phyloP scores from a whole-genome alignment of 345 rosid species.

The Cardiospermum halicacabum region DNA sequence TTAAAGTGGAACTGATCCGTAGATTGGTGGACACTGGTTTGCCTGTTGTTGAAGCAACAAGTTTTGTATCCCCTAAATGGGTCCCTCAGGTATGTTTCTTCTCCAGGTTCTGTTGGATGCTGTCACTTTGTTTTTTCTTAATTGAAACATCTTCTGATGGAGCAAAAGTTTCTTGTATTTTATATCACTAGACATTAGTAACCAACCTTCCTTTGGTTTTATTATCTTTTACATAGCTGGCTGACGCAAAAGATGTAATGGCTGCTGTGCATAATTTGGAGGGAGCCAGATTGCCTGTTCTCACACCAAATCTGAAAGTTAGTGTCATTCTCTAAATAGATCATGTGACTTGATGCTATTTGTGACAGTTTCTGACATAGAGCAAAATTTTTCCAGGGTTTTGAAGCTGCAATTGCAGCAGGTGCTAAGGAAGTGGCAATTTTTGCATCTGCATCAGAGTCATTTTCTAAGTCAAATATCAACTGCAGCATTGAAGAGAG shows the following conservation, averaged over 20 bases:
- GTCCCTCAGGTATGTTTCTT: conserved; percentile 57
- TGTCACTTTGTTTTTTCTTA: background rate
- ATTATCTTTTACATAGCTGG: conserved; percentile 31
- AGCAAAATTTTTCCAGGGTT: conserved; percentile 42
- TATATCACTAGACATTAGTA: background rate
- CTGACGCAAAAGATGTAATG: conserved; percentile 78
- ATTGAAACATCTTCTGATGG: background rate
- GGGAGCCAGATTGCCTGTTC: conserved; percentile 56
- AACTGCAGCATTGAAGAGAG: conserved; percentile 76
- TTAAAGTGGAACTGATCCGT: conserved; percentile 58
- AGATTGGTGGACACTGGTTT: conserved; percentile 54
- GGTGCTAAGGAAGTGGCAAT: conserved; percentile 76
- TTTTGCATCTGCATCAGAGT: conserved; percentile 82
- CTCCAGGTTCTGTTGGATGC: background rate
- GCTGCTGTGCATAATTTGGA: conserved; percentile 37
- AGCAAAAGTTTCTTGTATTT: background rate
- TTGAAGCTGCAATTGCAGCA: conserved; percentile 69
- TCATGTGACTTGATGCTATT: background rate
- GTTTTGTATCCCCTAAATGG: conserved; percentile 86
- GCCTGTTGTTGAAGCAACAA: conserved; percentile 67
- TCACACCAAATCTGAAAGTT: conserved; percentile 70
- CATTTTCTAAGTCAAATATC: conserved; percentile 72
- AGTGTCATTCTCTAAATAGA: conserved; percentile 7
- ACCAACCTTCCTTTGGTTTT: conserved; percentile 9
- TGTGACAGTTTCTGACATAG: conserved; percentile 11